Percentiles rank a stretch among this genome's conserved stretches.
Evolutionary conservation across 75 land plant genomes (phyloP).

Genomic region (Picea sitchensis): DNA sequence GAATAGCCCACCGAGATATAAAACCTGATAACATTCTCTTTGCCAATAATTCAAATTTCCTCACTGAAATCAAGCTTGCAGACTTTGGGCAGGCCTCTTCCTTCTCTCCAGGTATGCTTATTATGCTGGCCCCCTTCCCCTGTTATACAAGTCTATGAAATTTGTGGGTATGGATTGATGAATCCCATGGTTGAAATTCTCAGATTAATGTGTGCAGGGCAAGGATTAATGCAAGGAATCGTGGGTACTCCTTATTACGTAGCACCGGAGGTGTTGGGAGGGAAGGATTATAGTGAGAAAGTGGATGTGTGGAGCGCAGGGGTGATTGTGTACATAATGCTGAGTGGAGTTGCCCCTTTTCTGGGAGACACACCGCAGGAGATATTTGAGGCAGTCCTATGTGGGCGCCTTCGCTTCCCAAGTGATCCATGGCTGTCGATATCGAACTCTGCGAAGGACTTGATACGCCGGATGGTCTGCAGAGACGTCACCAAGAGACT

Average conservation of each 20-base stretch:
- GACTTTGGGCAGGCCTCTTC: slow-evolving; percentile 67
- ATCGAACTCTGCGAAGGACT: slow-evolving; percentile 58
- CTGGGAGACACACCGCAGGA: slow-evolving; percentile 59
- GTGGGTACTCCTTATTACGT: slow-evolving; percentile 77
- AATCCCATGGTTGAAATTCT: slow-evolving; percentile 8
- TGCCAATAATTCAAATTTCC: slow-evolving; percentile 1
- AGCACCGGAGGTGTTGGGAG: slow-evolving; percentile 66
- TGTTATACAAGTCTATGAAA: too few relatives aligned
- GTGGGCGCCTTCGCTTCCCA: slow-evolving; percentile 63
- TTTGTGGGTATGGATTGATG: too few relatives aligned
- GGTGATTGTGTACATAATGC: slow-evolving; percentile 58
- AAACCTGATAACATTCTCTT: slow-evolving; percentile 66
- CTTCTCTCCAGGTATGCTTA: slow-evolving; percentile 34
- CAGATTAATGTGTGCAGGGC: slow-evolving; percentile 23
- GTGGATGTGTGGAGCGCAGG: slow-evolving; percentile 84
- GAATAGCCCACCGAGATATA: slow-evolving; percentile 58
- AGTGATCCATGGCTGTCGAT: slow-evolving; percentile 35
- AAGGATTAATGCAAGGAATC: slow-evolving; percentile 30
- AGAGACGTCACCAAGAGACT: slow-evolving; percentile 44
- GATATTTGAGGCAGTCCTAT: slow-evolving; percentile 54
- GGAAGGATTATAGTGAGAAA: slow-evolving; percentile 57
- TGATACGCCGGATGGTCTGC: slow-evolving; percentile 64
- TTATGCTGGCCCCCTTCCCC: too few relatives aligned
- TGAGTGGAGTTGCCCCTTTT: slow-evolving; percentile 61
- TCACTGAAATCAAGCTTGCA: slow-evolving; percentile 18